Conservation (phyloP, 805 yeast genomes). For the Candida pseudofarinosa region DNA sequence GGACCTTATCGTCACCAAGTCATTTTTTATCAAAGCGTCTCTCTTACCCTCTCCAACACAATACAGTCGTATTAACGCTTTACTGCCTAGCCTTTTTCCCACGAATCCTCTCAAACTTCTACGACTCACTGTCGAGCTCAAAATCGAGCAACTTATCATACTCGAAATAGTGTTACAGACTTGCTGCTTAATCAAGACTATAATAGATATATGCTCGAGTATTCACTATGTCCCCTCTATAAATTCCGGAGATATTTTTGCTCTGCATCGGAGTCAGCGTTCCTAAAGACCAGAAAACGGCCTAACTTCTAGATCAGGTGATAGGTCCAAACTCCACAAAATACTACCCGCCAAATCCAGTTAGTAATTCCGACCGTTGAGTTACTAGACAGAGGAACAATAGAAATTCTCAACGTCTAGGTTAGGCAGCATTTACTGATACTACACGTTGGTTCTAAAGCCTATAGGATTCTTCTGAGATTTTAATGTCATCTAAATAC, state of each 20-base stretch:
- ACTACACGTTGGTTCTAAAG: too few species aligned
- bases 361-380: too few species aligned
- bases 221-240: too few species aligned
- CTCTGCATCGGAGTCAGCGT: not conserved
- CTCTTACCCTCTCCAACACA: not conserved
- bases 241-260: not conserved
- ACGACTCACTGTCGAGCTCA: not conserved
- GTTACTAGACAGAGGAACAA: too few species aligned
- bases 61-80: not conserved
- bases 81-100: not conserved
- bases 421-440: too few species aligned
- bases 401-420: too few species aligned
- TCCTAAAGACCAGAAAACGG: not conserved
- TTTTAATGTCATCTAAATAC: not conserved
- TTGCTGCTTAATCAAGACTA: too few species aligned
- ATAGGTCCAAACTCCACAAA: not conserved
- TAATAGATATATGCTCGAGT: too few species aligned
- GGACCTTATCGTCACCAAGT: slow-evolving; percentile 9
- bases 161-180: too few species aligned
- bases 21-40: slow-evolving; percentile 1
- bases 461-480: too few species aligned
- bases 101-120: not conserved
- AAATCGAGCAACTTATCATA: not conserved
- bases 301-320: not conserved
- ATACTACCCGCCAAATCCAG: too few species aligned